Evolutionary conservation across 228 moss, liverwort and hornwort genomes (phyloP).

Genomic region (Sphagnum magellanicum): DNA sequence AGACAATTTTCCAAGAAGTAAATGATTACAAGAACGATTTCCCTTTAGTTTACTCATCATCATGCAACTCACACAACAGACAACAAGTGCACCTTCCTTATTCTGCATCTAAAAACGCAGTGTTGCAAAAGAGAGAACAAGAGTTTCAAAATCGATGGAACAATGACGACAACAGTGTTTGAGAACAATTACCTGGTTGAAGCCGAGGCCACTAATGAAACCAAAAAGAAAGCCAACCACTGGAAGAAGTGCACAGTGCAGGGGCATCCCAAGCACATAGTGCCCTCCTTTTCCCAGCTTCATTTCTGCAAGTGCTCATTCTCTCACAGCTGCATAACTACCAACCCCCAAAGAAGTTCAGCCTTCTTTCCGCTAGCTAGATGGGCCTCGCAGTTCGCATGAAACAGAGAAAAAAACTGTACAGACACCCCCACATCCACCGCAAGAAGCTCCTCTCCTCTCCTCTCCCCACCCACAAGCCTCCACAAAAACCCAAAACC

Average conservation of each 20-base stretch:
- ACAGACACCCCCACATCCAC: too few species aligned
- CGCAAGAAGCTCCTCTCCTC: too few species aligned
- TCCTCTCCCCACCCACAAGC: too few species aligned
- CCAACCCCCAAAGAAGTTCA: too few species aligned
- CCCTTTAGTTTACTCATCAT: too few species aligned
- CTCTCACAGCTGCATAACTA: too few species aligned
- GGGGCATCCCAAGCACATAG: background rate
- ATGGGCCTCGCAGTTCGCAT: too few species aligned
- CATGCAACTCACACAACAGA: background rate
- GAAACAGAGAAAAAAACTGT: too few species aligned
- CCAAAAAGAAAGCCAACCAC: background rate
- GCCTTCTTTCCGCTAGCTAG: too few species aligned
- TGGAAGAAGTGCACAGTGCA: background rate
- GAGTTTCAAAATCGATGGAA: background rate
- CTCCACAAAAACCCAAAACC: too few species aligned
- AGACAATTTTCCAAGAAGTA: background rate
- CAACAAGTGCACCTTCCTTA: background rate
- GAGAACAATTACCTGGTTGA: background rate
- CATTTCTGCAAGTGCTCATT: too few species aligned
- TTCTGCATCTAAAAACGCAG: background rate
- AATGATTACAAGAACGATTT: background rate
- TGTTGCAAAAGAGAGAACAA: background rate
- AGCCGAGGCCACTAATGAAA: background rate
- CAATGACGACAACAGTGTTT: background rate
- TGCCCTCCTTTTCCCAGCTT: background rate